phyloP scores from a whole-genome alignment of 371 early-diverging fungal species.

The Mucor lusitanicus region DNA sequence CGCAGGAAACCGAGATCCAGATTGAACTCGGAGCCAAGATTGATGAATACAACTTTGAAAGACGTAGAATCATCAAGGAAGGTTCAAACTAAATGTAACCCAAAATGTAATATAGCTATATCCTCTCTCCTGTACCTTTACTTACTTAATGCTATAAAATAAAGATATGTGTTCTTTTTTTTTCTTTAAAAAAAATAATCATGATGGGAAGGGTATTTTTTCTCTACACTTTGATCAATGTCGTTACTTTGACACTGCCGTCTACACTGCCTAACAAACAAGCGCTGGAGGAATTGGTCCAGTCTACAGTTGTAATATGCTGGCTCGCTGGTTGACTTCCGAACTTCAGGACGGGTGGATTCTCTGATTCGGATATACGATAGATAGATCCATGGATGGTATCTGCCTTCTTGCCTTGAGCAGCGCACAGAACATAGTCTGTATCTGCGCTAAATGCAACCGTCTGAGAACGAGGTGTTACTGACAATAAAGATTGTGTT shows the following conservation, averaged over 20 bases:
- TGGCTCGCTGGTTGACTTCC: constrained; percentile 41
- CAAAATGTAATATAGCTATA: not conserved
- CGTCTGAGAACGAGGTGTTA: constrained; percentile 45
- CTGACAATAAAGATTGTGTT: constrained; percentile 36
- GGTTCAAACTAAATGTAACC: not conserved
- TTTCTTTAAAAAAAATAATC: no score
- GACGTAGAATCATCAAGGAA: constrained; percentile 23
- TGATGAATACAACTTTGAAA: constrained; percentile 24
- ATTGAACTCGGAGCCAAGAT: constrained; percentile 17
- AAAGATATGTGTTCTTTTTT: not conserved
- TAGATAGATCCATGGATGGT: constrained; percentile 19
- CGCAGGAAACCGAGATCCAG: constrained; percentile 16
- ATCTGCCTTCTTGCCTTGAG: constrained; percentile 6
- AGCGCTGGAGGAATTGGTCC: constrained; percentile 59
- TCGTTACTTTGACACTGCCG: constrained; percentile 60
- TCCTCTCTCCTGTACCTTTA: no score
- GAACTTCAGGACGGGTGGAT: constrained; percentile 38
- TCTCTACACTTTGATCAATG: constrained; percentile 53
- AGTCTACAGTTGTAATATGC: constrained; percentile 57
- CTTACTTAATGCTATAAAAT: not conserved
- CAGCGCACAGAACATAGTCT: constrained; percentile 44
- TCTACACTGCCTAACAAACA: constrained; percentile 58
- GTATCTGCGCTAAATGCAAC: constrained; percentile 53
- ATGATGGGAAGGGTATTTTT: not conserved
- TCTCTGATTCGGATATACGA: constrained; percentile 43